Conservation (phyloP, 495 filamentous ascomycete species). For the Cryomyces antarcticus region DNA sequence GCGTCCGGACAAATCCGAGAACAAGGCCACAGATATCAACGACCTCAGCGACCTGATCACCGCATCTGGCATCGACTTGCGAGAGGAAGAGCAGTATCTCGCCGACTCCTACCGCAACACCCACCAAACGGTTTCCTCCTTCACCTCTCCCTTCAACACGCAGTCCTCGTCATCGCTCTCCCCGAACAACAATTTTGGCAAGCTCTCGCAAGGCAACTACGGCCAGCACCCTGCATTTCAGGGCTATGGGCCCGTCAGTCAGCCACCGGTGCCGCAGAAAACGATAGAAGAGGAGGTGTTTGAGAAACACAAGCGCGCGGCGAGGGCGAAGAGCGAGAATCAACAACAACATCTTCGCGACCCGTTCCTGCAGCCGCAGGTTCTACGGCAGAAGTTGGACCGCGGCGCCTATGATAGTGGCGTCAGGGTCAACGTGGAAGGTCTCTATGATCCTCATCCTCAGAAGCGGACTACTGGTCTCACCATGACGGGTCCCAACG, state of each 20-base stretch:
- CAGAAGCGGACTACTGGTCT: conserved; percentile 14
- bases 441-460: conserved; percentile 33
- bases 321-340: conserved; percentile 26
- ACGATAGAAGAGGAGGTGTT: conserved; percentile 25
- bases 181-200: conserved; percentile 25
- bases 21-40: conserved; percentile 46
- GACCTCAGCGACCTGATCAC: conserved; percentile 59
- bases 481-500: conserved; percentile 25
- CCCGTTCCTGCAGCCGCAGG: conserved; percentile 31
- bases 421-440: conserved; percentile 42
- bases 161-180: conserved; percentile 17
- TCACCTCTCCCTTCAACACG: conserved; percentile 23
- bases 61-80: conserved; percentile 62
- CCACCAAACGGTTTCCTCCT: too few species aligned
- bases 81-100: conserved; percentile 59
- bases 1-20: conserved; percentile 35
- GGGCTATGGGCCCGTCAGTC: conserved; percentile 37
- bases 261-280: conserved; percentile 22
- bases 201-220: background rate
- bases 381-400: conserved; percentile 23
- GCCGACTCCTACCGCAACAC: conserved; percentile 31
- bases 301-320: conserved; percentile 28
- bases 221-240: conserved; percentile 25
- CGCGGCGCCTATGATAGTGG: conserved; percentile 30
- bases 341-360: conserved; percentile 34